Conservation (phyloP, 768 basidiomycete genomes). For the Mycena maculata region DNA sequence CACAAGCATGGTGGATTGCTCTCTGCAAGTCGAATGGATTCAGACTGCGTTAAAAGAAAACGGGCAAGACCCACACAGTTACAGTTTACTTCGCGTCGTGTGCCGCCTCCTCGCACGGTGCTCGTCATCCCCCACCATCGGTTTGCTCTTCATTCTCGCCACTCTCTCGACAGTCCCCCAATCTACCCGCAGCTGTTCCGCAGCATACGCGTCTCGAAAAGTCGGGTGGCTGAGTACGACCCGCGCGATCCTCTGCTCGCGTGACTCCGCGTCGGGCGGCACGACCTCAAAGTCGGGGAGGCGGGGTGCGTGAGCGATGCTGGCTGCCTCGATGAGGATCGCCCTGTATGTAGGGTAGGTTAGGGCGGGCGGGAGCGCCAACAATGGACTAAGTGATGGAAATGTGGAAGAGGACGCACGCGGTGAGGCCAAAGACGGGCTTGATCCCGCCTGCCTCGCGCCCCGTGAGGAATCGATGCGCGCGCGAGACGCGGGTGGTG, state of each 20-base stretch:
- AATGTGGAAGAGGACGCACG: conserved; percentile 64
- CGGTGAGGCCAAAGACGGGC: conserved; percentile 89
- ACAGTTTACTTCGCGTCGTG: no score
- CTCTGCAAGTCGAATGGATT: no score
- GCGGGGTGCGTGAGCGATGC: conserved; percentile 54
- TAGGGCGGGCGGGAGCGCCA: background rate
- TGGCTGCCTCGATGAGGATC: conserved; percentile 59
- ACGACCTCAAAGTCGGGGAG: conserved; percentile 58
- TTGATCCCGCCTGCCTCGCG: conserved; percentile 87
- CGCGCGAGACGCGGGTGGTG: conserved; percentile 53
- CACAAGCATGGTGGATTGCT: no score
- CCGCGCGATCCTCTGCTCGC: conserved; percentile 57
- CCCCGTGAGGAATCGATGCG: conserved; percentile 88
- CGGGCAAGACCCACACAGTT: no score
- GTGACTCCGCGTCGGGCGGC: conserved; percentile 48
- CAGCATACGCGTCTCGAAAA: conserved; percentile 52
- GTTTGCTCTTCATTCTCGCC: conserved; percentile 10
- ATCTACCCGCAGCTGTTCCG: conserved; percentile 50
- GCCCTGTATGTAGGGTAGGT: conserved; percentile 42
- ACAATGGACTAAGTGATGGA: no score
- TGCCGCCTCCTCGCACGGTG: no score
- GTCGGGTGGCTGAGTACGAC: conserved; percentile 51
- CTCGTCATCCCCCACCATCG: no score
- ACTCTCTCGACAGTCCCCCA: conserved; percentile 32
- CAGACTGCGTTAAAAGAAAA: no score